A percentile compares a stretch with the other conserved stretches of the same genome.
These are phyloP conservation scores for Passalora sequoiae DNA, from an alignment of 2,329 filamentous ascomycete genomes.

Conservation along the genomic window DNA sequence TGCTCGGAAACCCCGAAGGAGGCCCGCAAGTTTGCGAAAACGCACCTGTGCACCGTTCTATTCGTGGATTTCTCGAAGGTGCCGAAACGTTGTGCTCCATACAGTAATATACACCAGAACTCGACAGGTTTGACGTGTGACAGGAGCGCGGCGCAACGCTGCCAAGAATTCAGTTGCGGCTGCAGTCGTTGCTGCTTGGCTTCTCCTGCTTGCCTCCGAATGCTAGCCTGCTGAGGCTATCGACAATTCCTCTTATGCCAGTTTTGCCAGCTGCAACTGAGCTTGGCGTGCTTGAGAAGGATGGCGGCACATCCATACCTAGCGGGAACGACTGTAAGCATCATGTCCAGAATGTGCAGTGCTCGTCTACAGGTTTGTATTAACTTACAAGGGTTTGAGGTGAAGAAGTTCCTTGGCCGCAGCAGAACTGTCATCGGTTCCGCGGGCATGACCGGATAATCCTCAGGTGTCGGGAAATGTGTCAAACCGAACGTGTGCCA, in stretches of 20 bases:
- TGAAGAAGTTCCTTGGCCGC: slow-evolving; percentile 77
- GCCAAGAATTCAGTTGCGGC: slow-evolving; percentile 9
- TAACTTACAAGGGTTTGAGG: slow-evolving; percentile 59
- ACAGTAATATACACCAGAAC: neutral
- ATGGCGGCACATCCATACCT: slow-evolving; percentile 69
- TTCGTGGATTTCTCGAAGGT: neutral
- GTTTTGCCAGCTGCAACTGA: slow-evolving; percentile 48
- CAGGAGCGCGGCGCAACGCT: neutral
- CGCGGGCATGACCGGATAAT: slow-evolving; percentile 75
- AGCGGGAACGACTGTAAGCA: neutral
- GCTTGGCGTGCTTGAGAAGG: slow-evolving; percentile 66
- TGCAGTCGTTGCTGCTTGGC: slow-evolving; percentile 26
- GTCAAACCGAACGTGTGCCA: slow-evolving; percentile 94
- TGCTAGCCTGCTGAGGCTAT: slow-evolving; percentile 48
- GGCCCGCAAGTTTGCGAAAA: neutral
- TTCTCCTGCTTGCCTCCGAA: slow-evolving; percentile 41
- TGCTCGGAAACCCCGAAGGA: neutral
- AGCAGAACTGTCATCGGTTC: slow-evolving; percentile 69
- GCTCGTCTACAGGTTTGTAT: slow-evolving; percentile 1
- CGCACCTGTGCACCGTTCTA: neutral
- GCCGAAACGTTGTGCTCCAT: too few relatives aligned
- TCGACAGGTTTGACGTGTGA: neutral
- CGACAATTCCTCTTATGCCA: slow-evolving; percentile 40
- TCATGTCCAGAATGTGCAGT: neutral
- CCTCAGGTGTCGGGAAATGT: slow-evolving; percentile 83